These are phyloP conservation scores for Aspergillus steynii DNA, from an alignment of 495 filamentous ascomycete species.

Conservation along the genomic window DNA sequence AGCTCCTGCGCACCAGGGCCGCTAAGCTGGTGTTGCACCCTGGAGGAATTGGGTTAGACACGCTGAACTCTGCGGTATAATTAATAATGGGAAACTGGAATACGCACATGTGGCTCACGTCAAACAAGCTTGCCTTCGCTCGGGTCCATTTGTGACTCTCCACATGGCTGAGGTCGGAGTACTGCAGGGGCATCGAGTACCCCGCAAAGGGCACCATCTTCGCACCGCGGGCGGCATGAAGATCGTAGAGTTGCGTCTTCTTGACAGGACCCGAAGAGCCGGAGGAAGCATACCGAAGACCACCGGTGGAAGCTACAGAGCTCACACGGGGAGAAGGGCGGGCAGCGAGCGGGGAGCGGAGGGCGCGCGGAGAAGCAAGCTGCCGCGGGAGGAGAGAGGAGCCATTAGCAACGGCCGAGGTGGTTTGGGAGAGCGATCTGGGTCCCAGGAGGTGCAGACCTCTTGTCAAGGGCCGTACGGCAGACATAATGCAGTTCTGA, in stretches of 20 bases:
- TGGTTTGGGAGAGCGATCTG: conserved; percentile 27
- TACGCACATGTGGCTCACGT: conserved; percentile 63
- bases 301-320: conserved; percentile 19
- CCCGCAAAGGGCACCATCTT: conserved; percentile 98
- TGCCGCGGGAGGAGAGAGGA: conserved; percentile 35
- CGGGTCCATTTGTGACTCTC: conserved; percentile 88
- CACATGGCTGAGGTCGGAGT: conserved; percentile 68
- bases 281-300: conserved; percentile 61
- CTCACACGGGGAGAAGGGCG: conserved; percentile 21
- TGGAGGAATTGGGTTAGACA: conserved; percentile 23
- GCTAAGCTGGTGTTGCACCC: conserved; percentile 69
- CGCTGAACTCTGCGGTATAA: conserved; percentile 1
- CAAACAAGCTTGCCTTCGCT: conserved; percentile 84
- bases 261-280: conserved; percentile 46
- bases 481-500: conserved; percentile 33
- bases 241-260: conserved; percentile 79
- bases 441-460: conserved; percentile 35
- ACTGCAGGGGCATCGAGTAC: conserved; percentile 91
- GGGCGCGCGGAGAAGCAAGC: conserved; percentile 35
- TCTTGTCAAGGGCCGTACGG: conserved; percentile 34
- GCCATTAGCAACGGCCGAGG: conserved; percentile 42
- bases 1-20: conserved; percentile 78
- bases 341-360: conserved; percentile 23
- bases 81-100: not conserved
- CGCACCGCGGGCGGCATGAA: conserved; percentile 75